Evolutionary conservation across 164 flowering plant genomes (phyloP), one percentile per base, ranked within the genome.

Genomic region (Buxus sempervirens): DNA sequence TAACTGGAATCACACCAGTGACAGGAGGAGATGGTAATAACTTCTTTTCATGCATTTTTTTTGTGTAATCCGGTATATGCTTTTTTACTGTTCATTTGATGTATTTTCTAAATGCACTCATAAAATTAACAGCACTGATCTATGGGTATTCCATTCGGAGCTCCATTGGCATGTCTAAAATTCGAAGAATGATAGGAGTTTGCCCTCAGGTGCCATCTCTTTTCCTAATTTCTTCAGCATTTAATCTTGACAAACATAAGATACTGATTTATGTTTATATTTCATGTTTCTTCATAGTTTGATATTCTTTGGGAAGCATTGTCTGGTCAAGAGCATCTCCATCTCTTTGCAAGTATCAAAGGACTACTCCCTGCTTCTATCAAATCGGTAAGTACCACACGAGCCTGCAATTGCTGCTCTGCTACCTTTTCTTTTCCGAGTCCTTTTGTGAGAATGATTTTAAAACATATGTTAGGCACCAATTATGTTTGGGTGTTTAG

Each of bases 1-100:
- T 96, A 86, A 93, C 97, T 67, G 99, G 99, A 71, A 85, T 91
- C 57, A 85, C 89, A 63, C 93, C 97, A 18, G 96, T 88, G 59
- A 90, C 98, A n/a, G 74, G 81, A 53, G 99, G 99, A 73, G 99
- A 96, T 75, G 99, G 98, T 96, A 89, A 73, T 72, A 18, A 54
- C 27, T 32, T 64, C 26, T 23, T 63, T 65, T 41, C 64, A 45
- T 5, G 12, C 58, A 26, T 56, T 7, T 68, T 59, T 55, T 42
- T 54, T 26, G 13, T 12, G 64, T n/a, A n/a, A n/a, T 63, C 55
- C 63, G 24, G n/a, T n/a, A n/a, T n/a, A n/a, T n/a, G n/a, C n/a
- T n/a, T n/a, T n/a, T n/a, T 48, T 21, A 41, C 4, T 58, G 38
- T 42, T n/a, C 19, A 14, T 38, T 21, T 23, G 7, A 26, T 53